Evolutionary conservation across 805 yeast genomes (phyloP).

Genomic region (Wickerhamiella musiphila): DNA sequence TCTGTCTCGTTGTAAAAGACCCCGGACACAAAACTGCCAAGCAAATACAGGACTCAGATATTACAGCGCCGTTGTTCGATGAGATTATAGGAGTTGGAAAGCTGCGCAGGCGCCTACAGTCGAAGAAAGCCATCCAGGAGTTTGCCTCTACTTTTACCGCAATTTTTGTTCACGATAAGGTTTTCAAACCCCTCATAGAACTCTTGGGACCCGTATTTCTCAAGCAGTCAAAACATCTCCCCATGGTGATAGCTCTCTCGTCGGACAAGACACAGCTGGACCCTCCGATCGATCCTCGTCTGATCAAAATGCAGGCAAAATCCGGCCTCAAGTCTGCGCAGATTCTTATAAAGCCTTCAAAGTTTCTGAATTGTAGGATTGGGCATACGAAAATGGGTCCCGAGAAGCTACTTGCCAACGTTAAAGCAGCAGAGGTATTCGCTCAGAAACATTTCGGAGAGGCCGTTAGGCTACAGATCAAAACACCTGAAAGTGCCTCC

Average conservation of each 20-base stretch:
- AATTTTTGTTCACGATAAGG: slow-evolving; percentile 14
- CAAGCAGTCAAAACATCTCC: slow-evolving; percentile 12
- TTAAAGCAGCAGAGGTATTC: slow-evolving; percentile 8
- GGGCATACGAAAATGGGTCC: slow-evolving; percentile 16
- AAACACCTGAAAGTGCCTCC: slow-evolving; percentile 14
- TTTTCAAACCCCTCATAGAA: slow-evolving; percentile 12
- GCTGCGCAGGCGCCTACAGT: slow-evolving; percentile 13
- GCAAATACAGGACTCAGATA: slow-evolving; percentile 2
- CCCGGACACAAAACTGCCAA: slow-evolving; percentile 7
- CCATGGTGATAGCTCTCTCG: slow-evolving; percentile 8
- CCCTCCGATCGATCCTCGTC: slow-evolving; percentile 4
- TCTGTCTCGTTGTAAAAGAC: slow-evolving; percentile 15
- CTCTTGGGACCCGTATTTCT: slow-evolving; percentile 13
- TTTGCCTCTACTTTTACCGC: slow-evolving; percentile 12
- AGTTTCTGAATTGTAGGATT: slow-evolving; percentile 8
- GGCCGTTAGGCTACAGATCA: slow-evolving; percentile 11
- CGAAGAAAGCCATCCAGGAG: slow-evolving; percentile 10
- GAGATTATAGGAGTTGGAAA: slow-evolving; percentile 17
- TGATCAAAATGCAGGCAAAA: slow-evolving; percentile 5
- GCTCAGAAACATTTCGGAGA: slow-evolving; percentile 6
- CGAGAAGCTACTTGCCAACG: slow-evolving; percentile 9
- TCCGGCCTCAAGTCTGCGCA: slow-evolving; percentile 8
- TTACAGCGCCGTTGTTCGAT: slow-evolving; percentile 10
- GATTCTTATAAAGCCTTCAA: slow-evolving; percentile 11
- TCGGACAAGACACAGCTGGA: not conserved